These are phyloP conservation scores for Cladorrhinum sp. DNA, from an alignment of 2,329 filamentous ascomycete species.

Conservation along the genomic window DNA sequence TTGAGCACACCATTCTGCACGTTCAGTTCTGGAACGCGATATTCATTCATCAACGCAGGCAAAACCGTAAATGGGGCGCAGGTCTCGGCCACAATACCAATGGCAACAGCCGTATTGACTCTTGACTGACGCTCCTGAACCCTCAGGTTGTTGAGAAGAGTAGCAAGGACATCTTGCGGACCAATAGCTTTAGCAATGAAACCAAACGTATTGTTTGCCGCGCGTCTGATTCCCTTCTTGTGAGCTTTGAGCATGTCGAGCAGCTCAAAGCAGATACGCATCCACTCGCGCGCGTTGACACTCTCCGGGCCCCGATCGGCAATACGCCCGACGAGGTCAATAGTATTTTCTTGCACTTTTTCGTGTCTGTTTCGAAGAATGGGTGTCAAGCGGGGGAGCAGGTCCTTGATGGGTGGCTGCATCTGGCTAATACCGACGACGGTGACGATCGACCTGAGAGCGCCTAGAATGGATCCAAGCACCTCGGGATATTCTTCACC, in stretches of 20 bases:
- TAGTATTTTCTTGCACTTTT: conserved; percentile 98
- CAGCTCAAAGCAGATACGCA: conserved; percentile 98
- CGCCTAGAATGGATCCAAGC: conserved; percentile 91
- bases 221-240: conserved; percentile 97
- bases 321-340: conserved; percentile 95
- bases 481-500: conserved; percentile 99
- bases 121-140: conserved; percentile 97
- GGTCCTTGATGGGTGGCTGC: conserved; percentile 96
- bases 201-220: conserved; percentile 98
- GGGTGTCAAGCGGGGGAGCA: conserved; percentile 92
- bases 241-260: conserved; percentile 99
- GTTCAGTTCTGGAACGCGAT: conserved; percentile 95
- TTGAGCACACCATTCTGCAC: conserved; percentile 99
- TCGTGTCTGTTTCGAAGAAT: conserved; percentile 98
- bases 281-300: conserved; percentile 97
- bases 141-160: conserved; percentile 90
- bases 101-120: conserved; percentile 97
- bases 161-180: conserved; percentile 93
- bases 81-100: conserved; percentile 97
- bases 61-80: conserved; percentile 97
- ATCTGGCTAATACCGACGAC: conserved; percentile 97
- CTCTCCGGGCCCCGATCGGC: conserved; percentile 94
- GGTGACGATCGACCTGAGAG: conserved; percentile 91
- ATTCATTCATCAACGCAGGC: conserved; percentile 99
- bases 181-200: conserved; percentile 99